Base-by-base conservation (phyloP, 352 stramenopile genomes). In the Phytophthora uliginosa region DNA sequence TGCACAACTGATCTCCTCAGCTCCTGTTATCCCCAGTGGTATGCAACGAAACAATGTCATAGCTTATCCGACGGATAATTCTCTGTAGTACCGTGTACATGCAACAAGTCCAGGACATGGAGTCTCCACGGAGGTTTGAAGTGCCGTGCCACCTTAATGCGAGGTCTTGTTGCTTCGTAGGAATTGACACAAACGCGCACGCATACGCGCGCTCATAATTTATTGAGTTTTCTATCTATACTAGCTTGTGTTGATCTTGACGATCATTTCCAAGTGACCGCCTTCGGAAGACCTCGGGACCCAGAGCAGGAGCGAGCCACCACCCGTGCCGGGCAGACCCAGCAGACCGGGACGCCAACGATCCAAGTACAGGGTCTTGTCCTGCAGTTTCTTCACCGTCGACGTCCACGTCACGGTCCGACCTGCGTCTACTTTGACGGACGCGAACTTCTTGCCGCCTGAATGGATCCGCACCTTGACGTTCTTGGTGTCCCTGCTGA, bases 291-390 rank as follows among this genome's bases (percentile, higher is more conserved):
- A 71, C 34, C 73, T 80, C 0, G 82, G 77, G 13, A 91, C 52
- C 84, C 84, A 91, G n/a, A 88, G 50, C 34, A 83, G 10, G 2
- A 91, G 73, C 47, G 84, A 90, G 13, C 84, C 82, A 20, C 84
- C 80, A 24, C 80, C 77, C 12, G 60, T 75, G 15, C 74, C 74
- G 17, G 80, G 73, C 10, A 91, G 40, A 20, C 72, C 74, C 1
- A 88, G 40, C 38, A 88, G 77, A n/a, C 71, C 79, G 9, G 78
- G 81, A 42, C 84, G 84, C 84, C 82, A 91, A n/a, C 84, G 84
- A 52, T 91, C 84, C 51, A 91, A 62, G 71, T 91, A 91, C 72
- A 91, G 53, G 2, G 80, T 89, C 58, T 85, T 88, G 42, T 88
- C 79, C 50, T 85, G 59, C 22, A 91, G 64, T 5, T 71, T 36